A percentile compares a stretch with the other conserved stretches of the same genome.
Conservation (phyloP, 78 protist species). For the Polysphondylium violaceum region DNA sequence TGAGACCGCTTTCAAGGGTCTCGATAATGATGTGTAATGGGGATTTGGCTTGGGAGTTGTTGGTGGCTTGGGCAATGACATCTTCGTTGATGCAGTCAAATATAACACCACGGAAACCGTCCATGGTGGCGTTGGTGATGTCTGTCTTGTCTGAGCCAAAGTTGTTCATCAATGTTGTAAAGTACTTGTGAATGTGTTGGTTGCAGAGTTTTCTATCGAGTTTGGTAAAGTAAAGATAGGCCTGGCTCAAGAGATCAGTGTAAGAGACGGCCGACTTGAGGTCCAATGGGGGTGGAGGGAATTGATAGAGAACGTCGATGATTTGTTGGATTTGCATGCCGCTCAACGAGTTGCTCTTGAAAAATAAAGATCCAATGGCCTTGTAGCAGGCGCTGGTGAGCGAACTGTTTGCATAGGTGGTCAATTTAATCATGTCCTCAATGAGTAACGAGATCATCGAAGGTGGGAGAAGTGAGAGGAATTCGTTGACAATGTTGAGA, state of each 20-base stretch:
- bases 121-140: conserved; percentile 45
- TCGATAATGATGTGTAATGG: conserved; percentile 20
- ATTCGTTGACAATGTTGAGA: conserved; percentile 8
- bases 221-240: conserved; percentile 23
- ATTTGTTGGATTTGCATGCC: conserved; percentile 50
- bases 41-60: neutral
- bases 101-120: conserved; percentile 48
- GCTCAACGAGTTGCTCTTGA: conserved; percentile 42
- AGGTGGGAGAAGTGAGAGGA: conserved; percentile 34
- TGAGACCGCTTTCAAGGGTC: conserved; percentile 12
- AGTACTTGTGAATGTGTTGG: conserved; percentile 48
- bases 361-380: conserved; percentile 54
- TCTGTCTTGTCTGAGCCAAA: conserved; percentile 56
- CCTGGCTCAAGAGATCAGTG: conserved; percentile 55
- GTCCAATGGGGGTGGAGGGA: conserved; percentile 54
- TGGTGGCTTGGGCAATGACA: conserved; percentile 21
- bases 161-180: conserved; percentile 40
- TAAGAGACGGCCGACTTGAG: conserved; percentile 19
- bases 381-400: conserved; percentile 23
- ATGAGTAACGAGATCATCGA: conserved; percentile 22
- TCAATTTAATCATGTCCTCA: conserved; percentile 40
- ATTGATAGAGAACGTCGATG: conserved; percentile 42
- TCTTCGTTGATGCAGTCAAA: conserved; percentile 57
- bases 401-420: conserved; percentile 10
- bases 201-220: conserved; percentile 31